Percentiles rank a stretch among this genome's conserved stretches.
Conservation (phyloP, 306 rosid species). For the Trifolium repens region DNA sequence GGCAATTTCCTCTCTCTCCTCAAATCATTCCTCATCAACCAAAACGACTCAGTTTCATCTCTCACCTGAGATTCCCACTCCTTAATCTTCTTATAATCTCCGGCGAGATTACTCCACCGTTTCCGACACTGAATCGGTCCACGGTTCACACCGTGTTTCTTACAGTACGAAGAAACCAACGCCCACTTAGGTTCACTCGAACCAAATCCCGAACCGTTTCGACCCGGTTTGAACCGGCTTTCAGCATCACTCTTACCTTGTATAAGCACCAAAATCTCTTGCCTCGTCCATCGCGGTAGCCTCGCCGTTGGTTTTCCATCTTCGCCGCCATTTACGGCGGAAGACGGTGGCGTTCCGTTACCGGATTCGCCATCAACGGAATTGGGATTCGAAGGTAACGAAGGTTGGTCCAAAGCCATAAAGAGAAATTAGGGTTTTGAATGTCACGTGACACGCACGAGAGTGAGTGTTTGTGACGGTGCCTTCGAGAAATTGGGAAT, state of each 20-base stretch:
- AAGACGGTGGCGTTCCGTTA: conserved; percentile 57
- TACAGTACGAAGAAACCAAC: conserved; percentile 85
- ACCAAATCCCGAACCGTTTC: conserved; percentile 62
- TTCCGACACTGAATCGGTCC: conserved; percentile 98
- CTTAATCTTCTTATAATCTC: conserved; percentile 93
- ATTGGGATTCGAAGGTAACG: conserved; percentile 52
- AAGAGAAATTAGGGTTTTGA: conserved; percentile 22
- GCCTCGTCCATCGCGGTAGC: conserved; percentile 94
- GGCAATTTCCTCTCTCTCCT: conserved; percentile 92
- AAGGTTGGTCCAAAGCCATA: conserved; percentile 71
- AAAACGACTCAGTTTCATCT: conserved; percentile 89
- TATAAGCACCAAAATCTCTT: conserved; percentile 90
- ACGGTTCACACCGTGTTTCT: conserved; percentile 87
- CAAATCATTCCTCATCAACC: conserved; percentile 95
- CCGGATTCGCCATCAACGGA: conserved; percentile 52
- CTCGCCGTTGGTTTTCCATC: conserved; percentile 75
- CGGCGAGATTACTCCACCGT: conserved; percentile 98
- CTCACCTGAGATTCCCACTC: conserved; percentile 83
- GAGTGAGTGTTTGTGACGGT: conserved; percentile 55
- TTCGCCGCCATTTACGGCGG: conserved; percentile 57
- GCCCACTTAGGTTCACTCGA: conserved; percentile 94
- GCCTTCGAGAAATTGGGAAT: conserved; percentile 40
- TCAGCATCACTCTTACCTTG: conserved; percentile 90
- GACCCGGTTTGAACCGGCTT: conserved; percentile 64
- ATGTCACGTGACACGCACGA: conserved; percentile 68